Evolutionary conservation across 371 early-diverging fungal species (phyloP).

Genomic region (Mucor irregularis): DNA sequence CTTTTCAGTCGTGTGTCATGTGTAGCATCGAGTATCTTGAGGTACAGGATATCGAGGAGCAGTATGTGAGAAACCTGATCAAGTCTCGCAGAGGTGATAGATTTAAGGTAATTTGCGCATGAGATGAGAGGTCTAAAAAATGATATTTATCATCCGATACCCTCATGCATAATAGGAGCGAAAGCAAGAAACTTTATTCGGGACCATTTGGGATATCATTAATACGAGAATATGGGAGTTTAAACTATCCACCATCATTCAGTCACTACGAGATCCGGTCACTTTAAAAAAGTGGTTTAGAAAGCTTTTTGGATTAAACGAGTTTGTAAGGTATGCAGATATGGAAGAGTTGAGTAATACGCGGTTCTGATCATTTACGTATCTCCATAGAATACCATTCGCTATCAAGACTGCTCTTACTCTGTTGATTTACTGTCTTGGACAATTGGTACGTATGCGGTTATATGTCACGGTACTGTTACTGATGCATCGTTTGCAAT

Average conservation of each 20-base stretch:
- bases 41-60: slow-evolving; percentile 44
- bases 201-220: not conserved
- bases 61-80: slow-evolving; percentile 33
- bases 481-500: not conserved
- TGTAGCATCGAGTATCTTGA: slow-evolving; percentile 35
- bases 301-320: slow-evolving; percentile 28
- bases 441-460: slow-evolving; percentile 34
- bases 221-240: not conserved
- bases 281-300: not conserved
- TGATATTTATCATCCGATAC: too few species aligned
- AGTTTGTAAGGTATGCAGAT: slow-evolving; percentile 33
- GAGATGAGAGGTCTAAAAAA: too few species aligned
- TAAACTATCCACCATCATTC: not conserved
- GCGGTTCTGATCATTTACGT: too few species aligned
- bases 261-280: not conserved
- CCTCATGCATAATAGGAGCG: not conserved
- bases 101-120: not conserved
- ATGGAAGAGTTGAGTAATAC: too few species aligned
- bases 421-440: slow-evolving; percentile 36
- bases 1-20: slow-evolving; percentile 26
- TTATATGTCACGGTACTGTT: too few species aligned
- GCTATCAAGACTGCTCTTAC: slow-evolving; percentile 41
- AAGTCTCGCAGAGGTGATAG: not conserved
- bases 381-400: slow-evolving; percentile 46
- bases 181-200: not conserved